Conservation (phyloP, 768 basidiomycete genomes). For the Lactifluus rugatus region DNA sequence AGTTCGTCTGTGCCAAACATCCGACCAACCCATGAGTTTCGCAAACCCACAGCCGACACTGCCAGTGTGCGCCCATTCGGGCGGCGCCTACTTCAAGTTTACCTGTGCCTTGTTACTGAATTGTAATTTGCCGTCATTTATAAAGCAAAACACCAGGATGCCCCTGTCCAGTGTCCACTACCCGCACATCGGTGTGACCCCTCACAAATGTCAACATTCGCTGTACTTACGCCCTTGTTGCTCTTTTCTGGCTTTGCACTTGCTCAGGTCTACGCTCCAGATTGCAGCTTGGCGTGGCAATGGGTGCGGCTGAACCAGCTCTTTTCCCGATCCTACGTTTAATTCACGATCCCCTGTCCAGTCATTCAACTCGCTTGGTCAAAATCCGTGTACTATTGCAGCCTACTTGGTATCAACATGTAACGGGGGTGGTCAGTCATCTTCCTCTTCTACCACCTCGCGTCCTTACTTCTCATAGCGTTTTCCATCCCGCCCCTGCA, state of each 20-base stretch:
- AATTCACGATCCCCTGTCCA: background rate
- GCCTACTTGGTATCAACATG: slow-evolving; percentile 8
- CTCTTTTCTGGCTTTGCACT: background rate
- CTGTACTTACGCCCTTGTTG: background rate
- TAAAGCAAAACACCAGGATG: too few relatives aligned
- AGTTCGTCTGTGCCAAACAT: too few relatives aligned
- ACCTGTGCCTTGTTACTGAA: too few relatives aligned
- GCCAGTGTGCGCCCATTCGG: too few relatives aligned
- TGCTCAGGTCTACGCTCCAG: slow-evolving; percentile 1
- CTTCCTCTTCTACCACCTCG: background rate
- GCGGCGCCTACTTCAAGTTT: too few relatives aligned
- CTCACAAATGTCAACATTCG: background rate
- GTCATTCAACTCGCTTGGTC: slow-evolving; percentile 2
- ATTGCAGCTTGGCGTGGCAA: background rate
- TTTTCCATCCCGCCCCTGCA: background rate
- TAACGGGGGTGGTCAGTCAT: background rate
- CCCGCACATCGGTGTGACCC: too few relatives aligned
- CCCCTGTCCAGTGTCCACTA: background rate
- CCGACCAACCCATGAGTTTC: too few relatives aligned
- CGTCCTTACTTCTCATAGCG: background rate
- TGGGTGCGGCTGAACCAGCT: background rate
- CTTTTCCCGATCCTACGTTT: background rate
- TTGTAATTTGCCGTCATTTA: too few relatives aligned
- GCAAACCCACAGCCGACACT: too few relatives aligned
- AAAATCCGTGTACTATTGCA: slow-evolving; percentile 7